Base-by-base conservation (phyloP, 345 rosid species). In the Sapria himalayana region DNA sequence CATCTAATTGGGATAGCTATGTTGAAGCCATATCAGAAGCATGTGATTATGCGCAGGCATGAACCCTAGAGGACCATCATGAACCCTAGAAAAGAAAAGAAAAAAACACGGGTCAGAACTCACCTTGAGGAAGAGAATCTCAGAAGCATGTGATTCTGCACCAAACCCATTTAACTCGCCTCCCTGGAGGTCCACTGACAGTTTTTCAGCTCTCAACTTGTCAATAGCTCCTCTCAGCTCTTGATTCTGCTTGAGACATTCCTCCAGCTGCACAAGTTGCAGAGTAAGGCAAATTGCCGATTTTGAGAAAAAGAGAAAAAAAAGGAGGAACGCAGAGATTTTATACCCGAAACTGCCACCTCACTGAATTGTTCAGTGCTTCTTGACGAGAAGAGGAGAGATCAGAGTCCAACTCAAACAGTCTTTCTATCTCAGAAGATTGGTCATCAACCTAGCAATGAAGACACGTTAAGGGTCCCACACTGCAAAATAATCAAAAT, bases 371-470 rank as follows among this genome's bases (percentile, higher is more conserved):
- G 59, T 42, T 47, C 51, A 50, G 52, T 52, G 91, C 78, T 57
- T 82, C 98, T 59, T 76, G 64, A 72, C 66, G 65, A 31, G 85
- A 74, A 25, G 72, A 61, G 2, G 72, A 58, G 29, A 89, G 69
- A 50, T 49, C 70, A 1, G 92, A 70, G 54, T 89, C 82, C 51
- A 82, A 93, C 58, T 89, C 95, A 50, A 82, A 89, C 32, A 89
- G 85, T 49, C 44, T 76, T 71, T 89, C 95, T 50, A 89, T 82
- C 70, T 82, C 98, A 38, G 86, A 72, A 55, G 98, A 82, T 62
- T 82, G 98, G 60, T 65, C 70, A 66, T 89, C 98, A 67, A 82
- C 76, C 95, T 86, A 76, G 23, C 43, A 49, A 37, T 25, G 48
- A 46, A 43, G 14, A 29, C 13, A 33, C 16, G 22, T 36, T 22